Evolutionary conservation across 179 eudicot genomes (phyloP), one percentile per base, ranked within the genome.

Genomic region (Drosera spatulata): DNA sequence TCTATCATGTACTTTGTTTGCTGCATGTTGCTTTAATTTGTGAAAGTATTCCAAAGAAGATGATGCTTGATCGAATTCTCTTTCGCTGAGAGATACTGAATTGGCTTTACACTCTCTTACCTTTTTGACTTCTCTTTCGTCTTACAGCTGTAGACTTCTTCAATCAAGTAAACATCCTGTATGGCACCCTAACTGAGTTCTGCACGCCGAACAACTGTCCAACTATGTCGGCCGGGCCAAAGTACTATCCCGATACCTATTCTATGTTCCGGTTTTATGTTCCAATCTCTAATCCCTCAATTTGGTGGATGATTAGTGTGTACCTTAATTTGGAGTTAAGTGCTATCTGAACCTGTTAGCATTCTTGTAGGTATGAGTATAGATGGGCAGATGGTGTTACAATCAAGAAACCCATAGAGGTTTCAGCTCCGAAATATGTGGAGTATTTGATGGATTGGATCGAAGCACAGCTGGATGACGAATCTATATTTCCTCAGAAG

Each of bases 361-460:
- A 61, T 66, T 58, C 56, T 55, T 37, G 4, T 75, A 83, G 88
- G 40, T 83, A 83, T 10, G 85, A 83, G 69, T 83, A 83, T 69
- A 62, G 88, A 69, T 83, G 88, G 88, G 85, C 85, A 61, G 88
- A 83, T 65, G 88, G 88, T 55, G 79, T 83, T 57, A 73, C 78
- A 12, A 67, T 83, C 53, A 83, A 83, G 78, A 83, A 77, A 80
- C 85, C 88, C 42, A 80, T 80, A 39, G 85, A 80, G 61, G 85
- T 83, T 12, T 80, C 88, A 46, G 88, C 88, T 63, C 85, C 88
- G 15, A 83, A 78, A 63, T 82, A 82, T 58, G 88, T 82, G 4
- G 88, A 82, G 68, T 80, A 77, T 56, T 71, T 82, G 63, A 82
- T 83, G 88, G 88, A 83, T 65, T 82, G 88, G 88, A 82, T 82